These are phyloP conservation scores for Globisporangium canariense DNA, from an alignment of 352 stramenopile species.

Conservation along the genomic window DNA sequence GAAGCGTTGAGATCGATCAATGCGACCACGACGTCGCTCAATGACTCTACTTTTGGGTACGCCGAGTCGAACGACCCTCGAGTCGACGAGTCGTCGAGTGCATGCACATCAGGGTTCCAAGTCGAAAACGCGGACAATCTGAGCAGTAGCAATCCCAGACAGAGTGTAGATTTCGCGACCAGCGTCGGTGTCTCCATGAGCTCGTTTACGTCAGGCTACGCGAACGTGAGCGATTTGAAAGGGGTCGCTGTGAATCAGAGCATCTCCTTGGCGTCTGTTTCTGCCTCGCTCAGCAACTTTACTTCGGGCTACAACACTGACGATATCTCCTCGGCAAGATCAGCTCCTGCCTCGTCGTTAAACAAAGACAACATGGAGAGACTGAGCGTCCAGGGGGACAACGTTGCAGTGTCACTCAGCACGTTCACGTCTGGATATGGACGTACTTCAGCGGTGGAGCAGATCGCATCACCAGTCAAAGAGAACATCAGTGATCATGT, in stretches of 20 bases:
- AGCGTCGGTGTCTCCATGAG: constrained; percentile 35
- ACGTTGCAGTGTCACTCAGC: constrained; percentile 23
- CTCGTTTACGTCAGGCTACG: constrained; percentile 27
- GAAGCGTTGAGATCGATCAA: neutral
- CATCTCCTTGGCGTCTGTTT: constrained; percentile 12
- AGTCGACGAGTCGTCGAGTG: constrained; percentile 35
- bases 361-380: neutral
- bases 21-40: constrained; percentile 14
- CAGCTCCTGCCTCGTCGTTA: neutral
- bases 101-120: constrained; percentile 35
- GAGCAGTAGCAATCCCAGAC: neutral
- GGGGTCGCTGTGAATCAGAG: constrained; percentile 1
- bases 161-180: constrained; percentile 18
- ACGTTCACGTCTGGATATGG: constrained; percentile 23
- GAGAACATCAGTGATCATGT: neutral
- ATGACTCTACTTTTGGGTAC: constrained; percentile 24
- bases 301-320: constrained; percentile 20
- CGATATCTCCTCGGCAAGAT: neutral
- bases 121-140: neutral
- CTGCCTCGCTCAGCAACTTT: constrained; percentile 29
- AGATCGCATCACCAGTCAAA: constrained; percentile 2
- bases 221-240: neutral
- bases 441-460: neutral
- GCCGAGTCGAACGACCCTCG: constrained; percentile 2
- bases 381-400: neutral